These are phyloP conservation scores for Penicillium sp. DNA, from an alignment of 2,329 filamentous ascomycete genomes.

Conservation along the genomic window DNA sequence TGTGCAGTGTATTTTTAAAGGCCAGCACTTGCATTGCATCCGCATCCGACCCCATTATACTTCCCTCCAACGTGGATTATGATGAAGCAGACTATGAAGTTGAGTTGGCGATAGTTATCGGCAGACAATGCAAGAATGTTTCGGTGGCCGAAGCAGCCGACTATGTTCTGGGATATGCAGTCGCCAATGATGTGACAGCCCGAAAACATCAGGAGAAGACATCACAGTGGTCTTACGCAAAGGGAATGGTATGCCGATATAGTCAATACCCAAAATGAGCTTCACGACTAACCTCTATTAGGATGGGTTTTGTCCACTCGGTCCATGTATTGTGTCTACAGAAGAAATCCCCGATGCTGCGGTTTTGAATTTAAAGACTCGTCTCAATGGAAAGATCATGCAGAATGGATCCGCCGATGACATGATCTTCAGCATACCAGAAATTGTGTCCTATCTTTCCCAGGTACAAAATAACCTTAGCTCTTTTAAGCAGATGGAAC, in stretches of 20 bases:
- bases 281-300: background rate
- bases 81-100: slow-evolving; percentile 18
- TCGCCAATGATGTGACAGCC: slow-evolving; percentile 15
- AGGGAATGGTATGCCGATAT: slow-evolving; percentile 13
- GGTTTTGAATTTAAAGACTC: slow-evolving; percentile 9
- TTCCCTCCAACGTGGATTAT: slow-evolving; percentile 12
- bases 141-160: slow-evolving; percentile 3
- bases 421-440: slow-evolving; percentile 18
- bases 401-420: slow-evolving; percentile 16
- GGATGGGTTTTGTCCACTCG: slow-evolving; percentile 19
- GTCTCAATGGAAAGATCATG: slow-evolving; percentile 16
- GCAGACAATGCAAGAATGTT: slow-evolving; percentile 12
- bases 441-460: slow-evolving; percentile 18
- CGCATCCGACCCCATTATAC: slow-evolving; percentile 10
- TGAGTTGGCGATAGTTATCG: slow-evolving; percentile 13
- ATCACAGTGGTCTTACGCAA: slow-evolving; percentile 17
- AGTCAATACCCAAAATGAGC: background rate
- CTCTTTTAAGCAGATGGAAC: background rate
- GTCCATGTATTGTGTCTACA: slow-evolving; percentile 18
- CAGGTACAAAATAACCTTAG: slow-evolving; percentile 3
- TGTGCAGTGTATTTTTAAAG: slow-evolving; percentile 10
- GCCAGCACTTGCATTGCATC: slow-evolving; percentile 13
- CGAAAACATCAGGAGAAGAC: slow-evolving; percentile 13
- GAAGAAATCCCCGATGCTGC: slow-evolving; percentile 7
- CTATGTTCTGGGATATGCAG: slow-evolving; percentile 12